Evolutionary conservation across 2,329 filamentous ascomycete genomes (phyloP), one percentile per base, ranked within the genome.

Genomic region (Microdochium nivale): DNA sequence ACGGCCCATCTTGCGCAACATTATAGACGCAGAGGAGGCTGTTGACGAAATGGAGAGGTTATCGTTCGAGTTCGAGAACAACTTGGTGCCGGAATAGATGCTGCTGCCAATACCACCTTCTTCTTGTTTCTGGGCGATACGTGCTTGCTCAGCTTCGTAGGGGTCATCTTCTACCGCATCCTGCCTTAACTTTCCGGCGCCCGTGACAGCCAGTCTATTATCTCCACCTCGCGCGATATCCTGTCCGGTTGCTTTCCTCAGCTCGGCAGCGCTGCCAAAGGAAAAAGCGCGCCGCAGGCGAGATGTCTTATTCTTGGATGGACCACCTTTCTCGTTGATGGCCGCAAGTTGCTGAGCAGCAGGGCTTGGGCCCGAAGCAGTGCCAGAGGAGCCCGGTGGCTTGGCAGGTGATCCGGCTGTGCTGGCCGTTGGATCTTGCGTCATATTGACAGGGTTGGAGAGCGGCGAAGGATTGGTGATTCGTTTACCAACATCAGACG

Each of bases 1-100:
- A 58, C 90, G 90, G 52, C 94, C 94, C 94, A 99, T 99, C 74
- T 99, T 99, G 50, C 94, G 84, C 58, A 99, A 87, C 89, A 95
- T 95, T 60, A 95, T 84, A 27, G 90, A 95, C 32, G 89, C 89
- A 21, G 89, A 95, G 7, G 90, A 95, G 21, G 89, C 89, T 10
- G 89, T 95, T 3, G 90, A 95, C 1, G 88, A 92, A 56, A 95
- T 90, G 14, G 90, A 95, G 46, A 99, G 71, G 59, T 97, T 97
- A 69, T 99, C 94, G 0, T 90, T 97, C 3, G 94, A 99, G 14
- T 90, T 87, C 16, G 85, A 81, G 65, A 97, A 96, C 56, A 92
- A 81, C 57, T 87, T 86, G 53, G 87, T 87, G 14, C 90, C 88
- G 24, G 87, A 88, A 66, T 99, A 99, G 59, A 99, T 99, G 65